A percentile compares a stretch with the other conserved stretches of the same genome.
These are phyloP conservation scores for Hirsutella rhossiliensis DNA, from an alignment of 2,329 filamentous ascomycete species.

Conservation along the genomic window DNA sequence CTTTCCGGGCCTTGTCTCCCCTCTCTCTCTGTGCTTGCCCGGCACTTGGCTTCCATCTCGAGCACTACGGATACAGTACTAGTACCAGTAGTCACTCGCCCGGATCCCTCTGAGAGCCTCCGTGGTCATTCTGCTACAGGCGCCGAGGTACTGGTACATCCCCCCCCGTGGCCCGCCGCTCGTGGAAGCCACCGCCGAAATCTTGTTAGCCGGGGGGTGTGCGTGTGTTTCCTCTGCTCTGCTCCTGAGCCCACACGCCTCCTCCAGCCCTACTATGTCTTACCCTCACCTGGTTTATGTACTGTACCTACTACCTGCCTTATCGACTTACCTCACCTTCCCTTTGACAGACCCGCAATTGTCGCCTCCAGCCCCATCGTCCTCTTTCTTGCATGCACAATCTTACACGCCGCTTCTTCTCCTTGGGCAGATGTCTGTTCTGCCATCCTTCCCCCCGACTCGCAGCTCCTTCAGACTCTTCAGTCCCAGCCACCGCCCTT, in stretches of 20 bases:
- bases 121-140: too few relatives aligned
- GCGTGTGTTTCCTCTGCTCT: not conserved
- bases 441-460: not conserved
- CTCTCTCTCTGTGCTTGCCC: too few relatives aligned
- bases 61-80: too few relatives aligned
- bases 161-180: not conserved
- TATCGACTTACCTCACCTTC: not conserved
- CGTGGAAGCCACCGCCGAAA: not conserved
- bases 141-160: too few relatives aligned
- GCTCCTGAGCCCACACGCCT: not conserved
- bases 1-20: too few relatives aligned
- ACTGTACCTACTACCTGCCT: not conserved
- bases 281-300: not conserved
- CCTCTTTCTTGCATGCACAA: not conserved
- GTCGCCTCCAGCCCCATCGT: not conserved
- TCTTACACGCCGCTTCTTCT: not conserved
- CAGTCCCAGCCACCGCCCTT: too few relatives aligned
- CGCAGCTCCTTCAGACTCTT: too few relatives aligned
- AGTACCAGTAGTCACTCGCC: too few relatives aligned
- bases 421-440: not conserved
- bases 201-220: not conserved
- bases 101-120: too few relatives aligned
- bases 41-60: too few relatives aligned
- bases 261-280: not conserved
- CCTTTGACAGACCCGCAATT: not conserved